Conservation (phyloP, 2,329 filamentous ascomycete species). For the Fusarium napiforme region DNA sequence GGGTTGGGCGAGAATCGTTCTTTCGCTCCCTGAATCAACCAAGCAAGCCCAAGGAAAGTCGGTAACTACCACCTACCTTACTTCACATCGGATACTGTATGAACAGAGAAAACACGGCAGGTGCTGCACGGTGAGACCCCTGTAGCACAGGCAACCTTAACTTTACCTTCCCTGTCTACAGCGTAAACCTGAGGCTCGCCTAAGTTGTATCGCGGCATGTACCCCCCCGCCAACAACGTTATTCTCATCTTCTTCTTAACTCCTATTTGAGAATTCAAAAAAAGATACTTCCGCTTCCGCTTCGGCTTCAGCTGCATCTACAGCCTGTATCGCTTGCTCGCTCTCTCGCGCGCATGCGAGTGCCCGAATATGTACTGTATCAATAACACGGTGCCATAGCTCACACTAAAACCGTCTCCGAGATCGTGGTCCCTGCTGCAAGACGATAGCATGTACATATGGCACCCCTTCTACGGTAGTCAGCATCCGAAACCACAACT, state of each 20-base stretch:
- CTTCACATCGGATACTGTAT: background rate
- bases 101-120: background rate
- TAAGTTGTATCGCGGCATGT: constrained; percentile 32
- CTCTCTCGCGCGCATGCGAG: background rate
- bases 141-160: constrained; percentile 28
- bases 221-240: constrained; percentile 24
- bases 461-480: constrained; percentile 34
- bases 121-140: constrained; percentile 13
- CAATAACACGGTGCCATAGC: constrained; percentile 11
- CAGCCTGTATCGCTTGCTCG: background rate
- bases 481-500: constrained; percentile 42
- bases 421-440: constrained; percentile 25
- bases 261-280: constrained; percentile 31
- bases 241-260: constrained; percentile 16
- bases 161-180: constrained; percentile 22
- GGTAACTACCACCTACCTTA: background rate
- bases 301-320: constrained; percentile 10
- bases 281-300: constrained; percentile 18
- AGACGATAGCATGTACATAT: background rate
- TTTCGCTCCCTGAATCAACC: background rate
- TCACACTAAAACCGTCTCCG: constrained; percentile 10
- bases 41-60: background rate
- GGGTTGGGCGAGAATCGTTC: background rate
- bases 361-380: background rate
- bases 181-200: constrained; percentile 36